Percentiles rank a stretch among this genome's conserved stretches.
Evolutionary conservation across 1,284 basidiomycete species (phyloP).

Genomic region (Malassezia psittaci): DNA sequence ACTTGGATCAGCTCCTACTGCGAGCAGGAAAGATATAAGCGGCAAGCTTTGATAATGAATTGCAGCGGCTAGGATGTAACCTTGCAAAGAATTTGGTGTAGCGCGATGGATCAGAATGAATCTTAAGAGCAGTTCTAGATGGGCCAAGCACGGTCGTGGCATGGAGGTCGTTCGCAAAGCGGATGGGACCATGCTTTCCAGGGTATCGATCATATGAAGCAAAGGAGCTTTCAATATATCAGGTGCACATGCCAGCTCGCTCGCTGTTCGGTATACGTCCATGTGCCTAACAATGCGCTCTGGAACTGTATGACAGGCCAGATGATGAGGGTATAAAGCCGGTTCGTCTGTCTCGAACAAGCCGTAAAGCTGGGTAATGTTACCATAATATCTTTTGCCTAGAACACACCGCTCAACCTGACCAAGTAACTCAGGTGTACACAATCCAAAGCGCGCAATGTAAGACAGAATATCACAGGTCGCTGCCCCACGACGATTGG

Average conservation of each 20-base stretch:
- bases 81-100: conserved; percentile 11
- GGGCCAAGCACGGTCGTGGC: conserved; percentile 1
- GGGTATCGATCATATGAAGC: neutral
- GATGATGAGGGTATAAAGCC: neutral
- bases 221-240: neutral
- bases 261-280: neutral
- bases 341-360: neutral
- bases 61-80: conserved; percentile 10
- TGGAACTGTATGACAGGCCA: conserved; percentile 11
- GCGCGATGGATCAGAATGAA: conserved; percentile 15
- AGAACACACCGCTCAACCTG: neutral
- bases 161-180: neutral
- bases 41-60: conserved; percentile 4
- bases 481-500: conserved; percentile 1
- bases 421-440: conserved; percentile 4
- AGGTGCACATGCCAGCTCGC: neutral
- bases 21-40: conserved; percentile 11
- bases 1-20: conserved; percentile 9
- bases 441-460: conserved; percentile 13
- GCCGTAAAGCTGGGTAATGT: conserved; percentile 13
- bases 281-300: conserved; percentile 7
- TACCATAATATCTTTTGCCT: neutral
- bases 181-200: neutral
- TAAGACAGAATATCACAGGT: conserved; percentile 15
- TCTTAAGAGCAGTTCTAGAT: conserved; percentile 9